Conservation (phyloP, 495 filamentous ascomycete genomes). For the Lophiostoma macrostomum region DNA sequence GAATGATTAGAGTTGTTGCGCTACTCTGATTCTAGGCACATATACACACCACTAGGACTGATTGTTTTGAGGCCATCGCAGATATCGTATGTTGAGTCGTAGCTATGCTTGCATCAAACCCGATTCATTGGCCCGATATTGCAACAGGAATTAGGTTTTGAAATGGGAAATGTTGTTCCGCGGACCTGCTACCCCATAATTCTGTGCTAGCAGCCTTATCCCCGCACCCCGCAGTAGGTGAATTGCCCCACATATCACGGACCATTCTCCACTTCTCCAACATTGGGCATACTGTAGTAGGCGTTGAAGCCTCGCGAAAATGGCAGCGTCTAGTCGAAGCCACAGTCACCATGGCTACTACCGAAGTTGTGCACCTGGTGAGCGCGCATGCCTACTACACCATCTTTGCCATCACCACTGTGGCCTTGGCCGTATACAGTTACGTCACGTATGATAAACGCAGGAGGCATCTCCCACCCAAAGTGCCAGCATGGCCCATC, state of each 20-base stretch:
- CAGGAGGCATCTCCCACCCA: neutral
- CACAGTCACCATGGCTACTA: no score
- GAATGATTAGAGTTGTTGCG: neutral
- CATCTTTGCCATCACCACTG: neutral
- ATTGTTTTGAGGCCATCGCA: neutral
- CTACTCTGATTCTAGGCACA: no score
- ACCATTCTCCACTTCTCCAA: neutral
- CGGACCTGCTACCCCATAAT: neutral
- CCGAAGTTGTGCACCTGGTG: no score
- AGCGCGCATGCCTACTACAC: no score
- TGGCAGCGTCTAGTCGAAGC: no score
- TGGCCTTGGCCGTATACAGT: neutral
- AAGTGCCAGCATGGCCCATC: slow-evolving; percentile 5
- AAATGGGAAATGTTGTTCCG: no score
- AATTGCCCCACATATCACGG: slow-evolving; percentile 13
- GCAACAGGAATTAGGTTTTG: no score
- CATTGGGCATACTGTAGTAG: neutral
- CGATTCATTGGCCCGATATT: no score
- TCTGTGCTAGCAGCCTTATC: no score
- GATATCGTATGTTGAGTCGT: no score
- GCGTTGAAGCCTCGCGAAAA: no score
- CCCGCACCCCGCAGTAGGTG: neutral
- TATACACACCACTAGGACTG: slow-evolving; percentile 1
- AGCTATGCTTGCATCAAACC: no score
- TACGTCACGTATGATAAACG: neutral